These are phyloP conservation scores for Brassica incana DNA, from an alignment of 345 rosid species.

Conservation along the genomic window DNA sequence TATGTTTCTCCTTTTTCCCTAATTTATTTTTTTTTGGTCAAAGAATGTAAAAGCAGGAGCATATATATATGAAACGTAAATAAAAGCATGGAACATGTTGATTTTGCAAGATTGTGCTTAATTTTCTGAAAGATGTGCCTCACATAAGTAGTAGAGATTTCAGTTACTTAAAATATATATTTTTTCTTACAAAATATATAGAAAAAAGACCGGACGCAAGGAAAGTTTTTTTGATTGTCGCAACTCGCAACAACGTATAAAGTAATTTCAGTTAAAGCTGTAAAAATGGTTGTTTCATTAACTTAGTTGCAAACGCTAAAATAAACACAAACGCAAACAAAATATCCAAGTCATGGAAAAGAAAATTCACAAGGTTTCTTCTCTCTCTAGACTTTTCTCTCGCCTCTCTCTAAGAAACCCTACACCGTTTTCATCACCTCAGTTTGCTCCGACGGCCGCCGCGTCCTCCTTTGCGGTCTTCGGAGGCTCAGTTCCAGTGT, in stretches of 20 bases:
- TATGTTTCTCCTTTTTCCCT: background rate
- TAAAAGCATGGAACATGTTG: slow-evolving; percentile 9
- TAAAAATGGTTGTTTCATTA: background rate
- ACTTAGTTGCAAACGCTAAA: background rate
- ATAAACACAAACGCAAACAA: too few species aligned
- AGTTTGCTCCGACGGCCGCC: too few species aligned
- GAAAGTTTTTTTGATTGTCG: background rate
- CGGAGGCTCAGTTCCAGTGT: too few species aligned
- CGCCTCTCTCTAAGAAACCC: too few species aligned
- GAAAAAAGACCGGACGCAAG: background rate
- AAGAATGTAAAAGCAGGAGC: slow-evolving; percentile 8
- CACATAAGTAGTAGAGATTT: background rate
- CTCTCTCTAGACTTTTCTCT: too few species aligned
- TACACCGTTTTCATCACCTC: too few species aligned
- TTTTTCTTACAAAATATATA: background rate
- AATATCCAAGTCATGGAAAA: background rate
- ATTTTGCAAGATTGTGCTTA: background rate
- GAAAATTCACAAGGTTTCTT: too few species aligned
- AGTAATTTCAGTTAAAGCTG: background rate
- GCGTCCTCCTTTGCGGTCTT: too few species aligned
- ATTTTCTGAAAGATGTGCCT: background rate
- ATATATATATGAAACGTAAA: background rate
- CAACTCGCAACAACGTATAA: background rate
- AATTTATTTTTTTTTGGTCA: background rate
- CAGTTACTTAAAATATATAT: background rate